A percentile compares a stretch with the other conserved stretches of the same genome.
phyloP scores from a whole-genome alignment of 495 filamentous ascomycete species.

The Penicillium mononematosum region DNA sequence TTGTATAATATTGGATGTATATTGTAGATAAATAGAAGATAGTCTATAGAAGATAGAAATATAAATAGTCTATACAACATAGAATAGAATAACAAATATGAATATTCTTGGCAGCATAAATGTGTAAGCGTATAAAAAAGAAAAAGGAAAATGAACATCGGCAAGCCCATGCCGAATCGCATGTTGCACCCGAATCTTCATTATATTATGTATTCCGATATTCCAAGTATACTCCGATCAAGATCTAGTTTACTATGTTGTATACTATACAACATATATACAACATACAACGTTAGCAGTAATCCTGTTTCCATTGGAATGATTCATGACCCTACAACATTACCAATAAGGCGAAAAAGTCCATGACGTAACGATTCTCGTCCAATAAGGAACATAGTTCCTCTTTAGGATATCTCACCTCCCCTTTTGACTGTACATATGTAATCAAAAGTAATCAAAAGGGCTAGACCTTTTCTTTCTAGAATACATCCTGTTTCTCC shows the following conservation, averaged over 20 bases:
- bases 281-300: too few relatives aligned
- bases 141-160: slow-evolving; percentile 1
- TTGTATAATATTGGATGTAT: too few relatives aligned
- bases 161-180: slow-evolving; percentile 18
- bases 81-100: too few relatives aligned
- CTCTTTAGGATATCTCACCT: not conserved
- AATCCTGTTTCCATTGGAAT: not conserved
- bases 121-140: not conserved
- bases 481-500: not conserved
- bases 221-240: too few relatives aligned
- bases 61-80: too few relatives aligned
- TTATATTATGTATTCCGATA: not conserved
- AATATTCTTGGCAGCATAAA: not conserved
- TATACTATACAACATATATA: too few relatives aligned
- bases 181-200: not conserved
- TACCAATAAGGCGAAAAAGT: slow-evolving; percentile 7
- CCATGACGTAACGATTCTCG: slow-evolving; percentile 28
- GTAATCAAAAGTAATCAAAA: too few relatives aligned
- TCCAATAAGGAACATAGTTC: not conserved
- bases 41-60: too few relatives aligned
- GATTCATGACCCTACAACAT: slow-evolving; percentile 8
- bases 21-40: too few relatives aligned
- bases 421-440: too few relatives aligned
- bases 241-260: too few relatives aligned
- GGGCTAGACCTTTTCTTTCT: not conserved